Evolutionary conservation across 495 filamentous ascomycete species (phyloP).

Genomic region (Physcia stellaris): DNA sequence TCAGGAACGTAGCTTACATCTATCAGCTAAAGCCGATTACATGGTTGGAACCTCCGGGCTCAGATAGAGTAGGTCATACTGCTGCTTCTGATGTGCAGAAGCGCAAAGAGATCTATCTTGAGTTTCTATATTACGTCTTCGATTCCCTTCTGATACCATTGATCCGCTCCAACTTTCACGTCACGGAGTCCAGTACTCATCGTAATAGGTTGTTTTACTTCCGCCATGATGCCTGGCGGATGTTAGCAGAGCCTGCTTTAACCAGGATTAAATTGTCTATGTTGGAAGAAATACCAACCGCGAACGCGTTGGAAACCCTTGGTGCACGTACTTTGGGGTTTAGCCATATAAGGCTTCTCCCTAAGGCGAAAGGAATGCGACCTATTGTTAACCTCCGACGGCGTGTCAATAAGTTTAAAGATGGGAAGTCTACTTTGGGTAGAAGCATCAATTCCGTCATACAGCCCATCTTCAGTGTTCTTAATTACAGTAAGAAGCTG

Average conservation of each 20-base stretch:
- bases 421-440: constrained; percentile 41
- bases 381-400: constrained; percentile 78
- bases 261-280: constrained; percentile 52
- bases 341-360: constrained; percentile 67
- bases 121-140: constrained; percentile 84
- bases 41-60: constrained; percentile 53
- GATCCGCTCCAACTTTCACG: constrained; percentile 77
- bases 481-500: constrained; percentile 62
- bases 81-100: constrained; percentile 61
- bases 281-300: constrained; percentile 62
- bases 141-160: constrained; percentile 85
- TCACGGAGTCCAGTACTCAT: constrained; percentile 78
- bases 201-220: constrained; percentile 84
- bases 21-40: constrained; percentile 46
- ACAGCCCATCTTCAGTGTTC: constrained; percentile 57
- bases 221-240: constrained; percentile 81
- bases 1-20: background rate
- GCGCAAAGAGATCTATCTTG: constrained; percentile 62
- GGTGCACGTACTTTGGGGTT: constrained; percentile 52
- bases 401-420: constrained; percentile 36
- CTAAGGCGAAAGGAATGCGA: constrained; percentile 56
- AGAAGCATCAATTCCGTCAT: constrained; percentile 73
- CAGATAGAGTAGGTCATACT: constrained; percentile 32
- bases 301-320: constrained; percentile 43
- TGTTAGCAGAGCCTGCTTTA: constrained; percentile 59